phyloP scores from a whole-genome alignment of 768 basidiomycete species.

The Neoboletus magnificus region DNA sequence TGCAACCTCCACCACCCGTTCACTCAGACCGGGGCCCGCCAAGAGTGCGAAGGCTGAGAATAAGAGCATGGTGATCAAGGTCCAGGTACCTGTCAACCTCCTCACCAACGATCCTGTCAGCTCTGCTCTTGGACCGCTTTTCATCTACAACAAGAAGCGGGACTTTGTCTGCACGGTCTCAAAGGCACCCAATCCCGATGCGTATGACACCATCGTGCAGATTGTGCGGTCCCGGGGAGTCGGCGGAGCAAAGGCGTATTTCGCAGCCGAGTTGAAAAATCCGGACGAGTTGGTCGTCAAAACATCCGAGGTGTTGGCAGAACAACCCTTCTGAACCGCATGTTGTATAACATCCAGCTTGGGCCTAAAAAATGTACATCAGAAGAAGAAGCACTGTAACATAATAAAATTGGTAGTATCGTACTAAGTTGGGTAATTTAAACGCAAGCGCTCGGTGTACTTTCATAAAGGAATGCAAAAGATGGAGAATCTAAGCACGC shows the following conservation, averaged over 20 bases:
- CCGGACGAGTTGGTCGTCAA: constrained; percentile 49
- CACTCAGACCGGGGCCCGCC: constrained; percentile 16
- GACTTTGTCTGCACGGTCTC: constrained; percentile 47
- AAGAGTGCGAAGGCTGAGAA: constrained; percentile 24
- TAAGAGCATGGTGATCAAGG: constrained; percentile 51
- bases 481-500: background rate
- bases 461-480: background rate
- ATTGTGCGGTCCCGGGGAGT: constrained; percentile 42
- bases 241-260: constrained; percentile 48
- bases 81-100: constrained; percentile 42
- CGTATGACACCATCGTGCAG: constrained; percentile 41
- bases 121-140: constrained; percentile 25
- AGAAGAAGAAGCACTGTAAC: background rate
- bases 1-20: constrained; percentile 18
- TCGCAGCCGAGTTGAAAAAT: constrained; percentile 48
- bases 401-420: background rate
- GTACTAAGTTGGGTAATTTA: background rate
- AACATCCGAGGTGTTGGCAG: constrained; percentile 49
- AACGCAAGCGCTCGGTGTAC: background rate
- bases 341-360: background rate
- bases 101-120: background rate
- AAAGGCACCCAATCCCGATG: constrained; percentile 31
- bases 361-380: background rate
- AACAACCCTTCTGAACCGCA: constrained; percentile 47
- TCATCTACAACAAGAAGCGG: constrained; percentile 53